These are phyloP conservation scores for Candida quercuum DNA, from an alignment of 805 yeast genomes.

Conservation along the genomic window DNA sequence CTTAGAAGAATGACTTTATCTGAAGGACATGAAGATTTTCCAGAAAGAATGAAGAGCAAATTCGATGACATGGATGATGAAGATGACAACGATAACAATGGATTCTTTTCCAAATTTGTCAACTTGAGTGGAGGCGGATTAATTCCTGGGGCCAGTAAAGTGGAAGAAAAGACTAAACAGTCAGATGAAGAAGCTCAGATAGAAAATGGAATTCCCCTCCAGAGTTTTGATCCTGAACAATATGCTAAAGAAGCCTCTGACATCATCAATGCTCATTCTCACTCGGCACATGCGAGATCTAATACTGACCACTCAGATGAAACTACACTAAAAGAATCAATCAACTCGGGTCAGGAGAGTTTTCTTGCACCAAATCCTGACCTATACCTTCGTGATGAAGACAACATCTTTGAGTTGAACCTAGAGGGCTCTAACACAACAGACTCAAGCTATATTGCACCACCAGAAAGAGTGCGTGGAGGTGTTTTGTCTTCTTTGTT, in stretches of 20 bases:
- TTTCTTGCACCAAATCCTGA: conserved; percentile 40
- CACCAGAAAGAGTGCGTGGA: conserved; percentile 66
- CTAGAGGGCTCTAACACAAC: conserved; percentile 27
- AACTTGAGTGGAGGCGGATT: conserved; percentile 30
- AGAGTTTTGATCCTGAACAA: conserved; percentile 35
- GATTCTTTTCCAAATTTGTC: conserved; percentile 25
- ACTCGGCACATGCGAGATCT: conserved; percentile 2
- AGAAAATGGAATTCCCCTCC: conserved; percentile 39
- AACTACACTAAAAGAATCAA: conserved; percentile 21
- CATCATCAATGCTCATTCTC: conserved; percentile 44
- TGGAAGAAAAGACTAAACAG: conserved; percentile 8
- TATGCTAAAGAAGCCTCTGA: conserved; percentile 49
- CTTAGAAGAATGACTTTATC: conserved; percentile 11
- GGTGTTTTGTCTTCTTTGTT: conserved; percentile 82
- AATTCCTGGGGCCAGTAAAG: conserved; percentile 28
- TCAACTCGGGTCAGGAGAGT: conserved; percentile 15
- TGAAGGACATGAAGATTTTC: conserved; percentile 8
- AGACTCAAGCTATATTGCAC: conserved; percentile 38
- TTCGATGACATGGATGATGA: conserved; percentile 18
- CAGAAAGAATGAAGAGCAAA: conserved; percentile 5
- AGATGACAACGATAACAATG: conserved; percentile 18
- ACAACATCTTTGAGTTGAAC: conserved; percentile 23
- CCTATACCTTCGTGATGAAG: conserved; percentile 27
- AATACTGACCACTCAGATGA: conserved; percentile 12
- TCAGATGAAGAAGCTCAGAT: conserved; percentile 31